These are phyloP conservation scores for Sugiyamaella qingdaonensis DNA, from an alignment of 805 yeast species.

Conservation along the genomic window DNA sequence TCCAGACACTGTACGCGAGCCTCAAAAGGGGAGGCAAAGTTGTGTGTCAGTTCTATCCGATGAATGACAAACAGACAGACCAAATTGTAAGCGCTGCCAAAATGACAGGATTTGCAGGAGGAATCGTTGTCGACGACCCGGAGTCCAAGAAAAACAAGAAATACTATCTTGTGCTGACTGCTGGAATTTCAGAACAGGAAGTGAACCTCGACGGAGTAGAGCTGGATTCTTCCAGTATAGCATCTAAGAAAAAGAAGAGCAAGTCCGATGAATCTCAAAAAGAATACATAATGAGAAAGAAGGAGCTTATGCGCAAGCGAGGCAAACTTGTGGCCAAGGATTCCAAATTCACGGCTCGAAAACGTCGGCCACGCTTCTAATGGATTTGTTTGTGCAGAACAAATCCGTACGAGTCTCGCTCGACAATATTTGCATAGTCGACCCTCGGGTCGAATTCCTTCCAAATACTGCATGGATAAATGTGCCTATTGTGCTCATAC, in stretches of 20 bases:
- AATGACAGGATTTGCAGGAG: slow-evolving; percentile 94
- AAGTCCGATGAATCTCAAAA: slow-evolving; percentile 68
- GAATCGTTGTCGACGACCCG: slow-evolving; percentile 88
- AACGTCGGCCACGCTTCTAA: slow-evolving; percentile 58
- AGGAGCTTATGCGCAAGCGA: slow-evolving; percentile 85
- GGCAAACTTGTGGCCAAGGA: slow-evolving; percentile 86
- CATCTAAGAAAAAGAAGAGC: slow-evolving; percentile 36
- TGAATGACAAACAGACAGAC: slow-evolving; percentile 79
- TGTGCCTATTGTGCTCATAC: slow-evolving; percentile 31
- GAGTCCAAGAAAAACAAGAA: slow-evolving; percentile 89
- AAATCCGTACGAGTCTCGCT: slow-evolving; percentile 24
- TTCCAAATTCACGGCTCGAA: slow-evolving; percentile 87
- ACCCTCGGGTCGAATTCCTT: slow-evolving; percentile 29
- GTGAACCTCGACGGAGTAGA: slow-evolving; percentile 76
- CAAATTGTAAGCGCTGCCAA: slow-evolving; percentile 80
- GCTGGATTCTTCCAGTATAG: slow-evolving; percentile 59
- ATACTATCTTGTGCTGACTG: slow-evolving; percentile 83
- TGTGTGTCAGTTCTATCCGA: slow-evolving; percentile 95
- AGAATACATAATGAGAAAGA: slow-evolving; percentile 83
- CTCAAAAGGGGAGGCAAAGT: slow-evolving; percentile 94
- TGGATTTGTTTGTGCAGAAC: slow-evolving; percentile 6
- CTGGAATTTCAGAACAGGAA: slow-evolving; percentile 72
- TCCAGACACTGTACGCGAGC: slow-evolving; percentile 81
- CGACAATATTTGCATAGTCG: slow-evolving; percentile 24
- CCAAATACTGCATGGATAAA: slow-evolving; percentile 30